phyloP scores from a whole-genome alignment of 352 stramenopile genomes.

The Phytophthora europaea region DNA sequence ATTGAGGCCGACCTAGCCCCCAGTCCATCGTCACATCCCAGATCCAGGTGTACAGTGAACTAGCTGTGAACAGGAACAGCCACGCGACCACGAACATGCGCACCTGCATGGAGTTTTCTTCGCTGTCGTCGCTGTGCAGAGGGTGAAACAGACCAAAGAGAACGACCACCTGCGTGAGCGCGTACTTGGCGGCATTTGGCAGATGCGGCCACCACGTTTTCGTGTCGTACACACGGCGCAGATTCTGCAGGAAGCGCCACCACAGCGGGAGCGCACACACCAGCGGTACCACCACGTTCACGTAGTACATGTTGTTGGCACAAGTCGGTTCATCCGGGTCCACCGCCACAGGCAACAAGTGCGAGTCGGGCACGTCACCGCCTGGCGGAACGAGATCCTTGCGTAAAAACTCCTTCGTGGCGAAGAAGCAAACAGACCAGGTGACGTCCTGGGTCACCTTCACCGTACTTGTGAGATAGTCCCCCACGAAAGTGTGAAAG shows the following conservation, averaged over 20 bases:
- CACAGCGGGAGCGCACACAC: conserved; percentile 96
- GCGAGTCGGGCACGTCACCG: conserved; percentile 15
- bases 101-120: conserved; percentile 30
- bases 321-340: conserved; percentile 40
- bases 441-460: conserved; percentile 89
- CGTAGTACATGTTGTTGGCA: conserved; percentile 92
- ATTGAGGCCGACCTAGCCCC: conserved; percentile 82
- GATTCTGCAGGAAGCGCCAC: conserved; percentile 98
- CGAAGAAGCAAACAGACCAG: conserved; percentile 97
- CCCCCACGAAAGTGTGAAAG: conserved; percentile 93
- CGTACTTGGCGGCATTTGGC: conserved; percentile 97
- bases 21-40: conserved; percentile 92
- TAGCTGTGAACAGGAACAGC: conserved; percentile 84
- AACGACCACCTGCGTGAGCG: conserved; percentile 83
- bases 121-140: conserved; percentile 56
- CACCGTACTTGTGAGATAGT: conserved; percentile 89
- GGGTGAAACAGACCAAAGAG: conserved; percentile 91
- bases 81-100: conserved; percentile 72
- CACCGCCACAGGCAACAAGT: conserved; percentile 21
- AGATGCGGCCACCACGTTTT: conserved; percentile 96
- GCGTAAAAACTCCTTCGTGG: conserved; percentile 93
- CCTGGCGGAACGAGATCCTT: conserved; percentile 56
- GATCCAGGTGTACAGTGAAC: conserved; percentile 83
- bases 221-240: conserved; percentile 96
- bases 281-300: conserved; percentile 95